Base-by-base conservation (phyloP, 2,329 filamentous ascomycete species). In the Verticillium isaacii region DNA sequence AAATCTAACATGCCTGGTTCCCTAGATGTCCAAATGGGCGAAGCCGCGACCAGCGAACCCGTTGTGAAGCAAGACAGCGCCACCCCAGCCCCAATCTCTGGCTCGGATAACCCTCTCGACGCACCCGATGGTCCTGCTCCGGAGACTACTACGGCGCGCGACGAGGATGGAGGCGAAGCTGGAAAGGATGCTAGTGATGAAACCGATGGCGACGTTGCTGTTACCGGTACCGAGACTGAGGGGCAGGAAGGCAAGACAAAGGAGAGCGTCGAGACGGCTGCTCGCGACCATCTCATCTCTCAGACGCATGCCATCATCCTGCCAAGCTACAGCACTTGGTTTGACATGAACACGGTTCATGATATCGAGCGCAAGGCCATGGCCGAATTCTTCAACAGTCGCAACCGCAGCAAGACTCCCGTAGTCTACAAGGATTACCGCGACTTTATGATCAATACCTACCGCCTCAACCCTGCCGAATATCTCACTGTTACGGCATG, bases 391-490 rank as follows among this genome's bases (percentile, higher is more conserved):
- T 99, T 99, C 85, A 99, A 99, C 80, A 94, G 88, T 75, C 88
- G 95, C 63, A 99, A 99, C 78, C 90, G 95, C 70, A 98, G 95
- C 87, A 99, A 99, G 80, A 99, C 95, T 0, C 90, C 93, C 1
- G 89, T 93, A 57, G 92, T 98, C 25, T 99, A 99, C 82, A 98
- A 98, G 78, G 95, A 99, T 73, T 99, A 99, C 77, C 89, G 95
- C 68, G 95, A 99, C 73, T 99, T 99, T 73, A 99, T 99, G 95
- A 93, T 99, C 80, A 99, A 99, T 80, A 98, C 95, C 15, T 99
- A 99, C 77, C 89, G 95, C 41, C 81, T 99, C 61, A 99, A 98
- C 73, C 95, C 95, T 5, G 85, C 93, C 60, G 95, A 99, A 75
- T 99, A 99, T 72, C 83, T 99, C 61, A 99, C 95, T 5, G 94